Evolutionary conservation across 768 basidiomycete genomes (phyloP).

Genomic region (Podaxis carcinomalis): DNA sequence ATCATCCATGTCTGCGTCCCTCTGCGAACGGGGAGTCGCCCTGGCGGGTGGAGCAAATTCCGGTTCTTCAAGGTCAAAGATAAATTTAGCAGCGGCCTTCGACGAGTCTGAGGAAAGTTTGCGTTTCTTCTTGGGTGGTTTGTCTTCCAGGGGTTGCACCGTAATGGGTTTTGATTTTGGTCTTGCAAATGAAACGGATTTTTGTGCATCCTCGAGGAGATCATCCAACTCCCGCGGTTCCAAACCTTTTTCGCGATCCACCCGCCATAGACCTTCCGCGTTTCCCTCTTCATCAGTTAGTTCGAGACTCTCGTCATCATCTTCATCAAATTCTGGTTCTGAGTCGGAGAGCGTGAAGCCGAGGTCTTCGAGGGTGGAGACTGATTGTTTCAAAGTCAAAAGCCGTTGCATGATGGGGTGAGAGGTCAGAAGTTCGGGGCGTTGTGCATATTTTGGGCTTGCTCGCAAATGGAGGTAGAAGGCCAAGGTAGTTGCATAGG

Average conservation of each 20-base stretch:
- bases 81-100: constrained; percentile 25
- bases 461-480: constrained; percentile 90
- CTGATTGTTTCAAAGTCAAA: constrained; percentile 75
- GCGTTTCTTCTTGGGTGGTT: constrained; percentile 60
- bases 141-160: neutral
- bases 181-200: constrained; percentile 16
- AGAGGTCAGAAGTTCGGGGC: constrained; percentile 56
- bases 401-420: constrained; percentile 77
- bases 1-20: constrained; percentile 33
- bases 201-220: constrained; percentile 50
- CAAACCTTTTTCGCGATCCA: constrained; percentile 31
- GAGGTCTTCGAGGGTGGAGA: constrained; percentile 81
- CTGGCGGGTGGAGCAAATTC: constrained; percentile 48
- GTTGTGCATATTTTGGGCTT: constrained; percentile 55
- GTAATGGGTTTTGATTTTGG: constrained; percentile 16
- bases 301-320: constrained; percentile 25
- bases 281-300: constrained; percentile 24
- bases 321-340: constrained; percentile 42
- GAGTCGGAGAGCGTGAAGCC: constrained; percentile 58
- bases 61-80: constrained; percentile 82
- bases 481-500: constrained; percentile 86
- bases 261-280: constrained; percentile 39
- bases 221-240: constrained; percentile 49
- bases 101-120: constrained; percentile 40
- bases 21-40: constrained; percentile 20